phyloP scores from a whole-genome alignment of 1,139 yeast genomes.

The Hansenula lynferdii region DNA sequence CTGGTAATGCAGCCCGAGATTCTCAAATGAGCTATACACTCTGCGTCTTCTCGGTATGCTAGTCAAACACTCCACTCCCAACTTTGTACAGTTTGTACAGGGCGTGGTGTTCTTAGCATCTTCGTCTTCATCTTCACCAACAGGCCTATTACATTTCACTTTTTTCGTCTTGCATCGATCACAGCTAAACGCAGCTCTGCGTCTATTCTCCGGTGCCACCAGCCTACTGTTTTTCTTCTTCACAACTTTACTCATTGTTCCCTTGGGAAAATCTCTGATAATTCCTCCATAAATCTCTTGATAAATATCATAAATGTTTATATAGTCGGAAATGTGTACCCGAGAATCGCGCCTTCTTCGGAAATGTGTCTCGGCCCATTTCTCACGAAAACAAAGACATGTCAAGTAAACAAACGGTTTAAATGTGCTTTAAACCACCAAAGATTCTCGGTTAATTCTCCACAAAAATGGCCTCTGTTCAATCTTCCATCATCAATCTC shows the following conservation, averaged over 20 bases:
- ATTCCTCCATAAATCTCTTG: too few relatives aligned
- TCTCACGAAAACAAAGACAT: too few relatives aligned
- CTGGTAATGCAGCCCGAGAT: conserved; percentile 34
- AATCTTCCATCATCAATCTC: conserved; percentile 53
- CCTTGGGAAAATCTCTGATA: too few relatives aligned
- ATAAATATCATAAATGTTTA: too few relatives aligned
- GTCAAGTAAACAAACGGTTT: too few relatives aligned
- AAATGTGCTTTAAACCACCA: too few relatives aligned
- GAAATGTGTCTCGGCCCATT: too few relatives aligned
- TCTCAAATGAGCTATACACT: conserved; percentile 33
- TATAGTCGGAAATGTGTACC: too few relatives aligned
- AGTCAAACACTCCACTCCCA: conserved; percentile 34
- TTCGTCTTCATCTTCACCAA: conserved; percentile 13
- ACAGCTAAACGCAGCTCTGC: conserved; percentile 37
- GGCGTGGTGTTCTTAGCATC: conserved; percentile 33
- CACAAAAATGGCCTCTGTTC: conserved; percentile 17
- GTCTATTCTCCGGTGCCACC: conserved; percentile 32
- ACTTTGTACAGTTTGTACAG: conserved; percentile 33
- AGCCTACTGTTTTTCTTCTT: conserved; percentile 23
- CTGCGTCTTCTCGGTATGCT: conserved; percentile 34
- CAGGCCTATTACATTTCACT: conserved; percentile 36
- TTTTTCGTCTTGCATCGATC: conserved; percentile 41
- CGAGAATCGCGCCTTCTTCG: too few relatives aligned
- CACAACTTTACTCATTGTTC: conserved; percentile 2
- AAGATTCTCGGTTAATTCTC: too few relatives aligned